Evolutionary conservation across 2,329 filamentous ascomycete genomes (phyloP).

Genomic region (Parascedosporium putredinis): DNA sequence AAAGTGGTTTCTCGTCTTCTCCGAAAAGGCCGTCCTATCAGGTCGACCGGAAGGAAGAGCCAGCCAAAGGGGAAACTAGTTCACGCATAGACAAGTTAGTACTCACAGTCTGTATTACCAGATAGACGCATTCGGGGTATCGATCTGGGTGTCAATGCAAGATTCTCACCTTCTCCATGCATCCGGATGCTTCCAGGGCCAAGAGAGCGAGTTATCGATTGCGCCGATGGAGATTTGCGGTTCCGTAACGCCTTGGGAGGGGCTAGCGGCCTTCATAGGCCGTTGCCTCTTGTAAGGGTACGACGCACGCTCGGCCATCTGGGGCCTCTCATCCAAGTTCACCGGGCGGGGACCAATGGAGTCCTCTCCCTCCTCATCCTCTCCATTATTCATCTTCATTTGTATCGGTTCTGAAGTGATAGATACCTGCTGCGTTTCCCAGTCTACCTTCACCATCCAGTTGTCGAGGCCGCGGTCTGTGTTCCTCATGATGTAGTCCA

Average conservation of each 20-base stretch:
- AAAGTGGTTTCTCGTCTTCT: slow-evolving; percentile 89
- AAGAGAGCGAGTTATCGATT: slow-evolving; percentile 95
- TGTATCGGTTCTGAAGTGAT: slow-evolving; percentile 73
- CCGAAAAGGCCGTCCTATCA: slow-evolving; percentile 96
- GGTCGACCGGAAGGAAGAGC: slow-evolving; percentile 91
- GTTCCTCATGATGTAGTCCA: slow-evolving; percentile 99
- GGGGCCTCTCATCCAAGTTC: slow-evolving; percentile 32
- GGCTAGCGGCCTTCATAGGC: slow-evolving; percentile 67
- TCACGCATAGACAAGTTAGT: slow-evolving; percentile 4
- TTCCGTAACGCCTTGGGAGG: slow-evolving; percentile 31
- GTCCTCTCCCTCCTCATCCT: slow-evolving; percentile 22
- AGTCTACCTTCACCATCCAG: slow-evolving; percentile 98
- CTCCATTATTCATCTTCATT: slow-evolving; percentile 48
- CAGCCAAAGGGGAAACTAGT: slow-evolving; percentile 93
- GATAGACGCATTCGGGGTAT: too few relatives aligned
- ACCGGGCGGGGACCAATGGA: slow-evolving; percentile 50
- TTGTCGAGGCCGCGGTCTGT: slow-evolving; percentile 95
- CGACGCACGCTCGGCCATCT: slow-evolving; percentile 31
- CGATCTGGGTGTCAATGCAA: too few relatives aligned
- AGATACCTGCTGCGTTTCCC: slow-evolving; percentile 68
- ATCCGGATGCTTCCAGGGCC: slow-evolving; percentile 98
- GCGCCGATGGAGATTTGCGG: slow-evolving; percentile 71
- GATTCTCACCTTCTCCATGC: slow-evolving; percentile 54
- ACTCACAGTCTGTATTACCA: too few relatives aligned
- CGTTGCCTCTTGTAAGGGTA: slow-evolving; percentile 69